Conservation (phyloP, 208 protist genomes). For the Acanthamoeba healyi region DNA sequence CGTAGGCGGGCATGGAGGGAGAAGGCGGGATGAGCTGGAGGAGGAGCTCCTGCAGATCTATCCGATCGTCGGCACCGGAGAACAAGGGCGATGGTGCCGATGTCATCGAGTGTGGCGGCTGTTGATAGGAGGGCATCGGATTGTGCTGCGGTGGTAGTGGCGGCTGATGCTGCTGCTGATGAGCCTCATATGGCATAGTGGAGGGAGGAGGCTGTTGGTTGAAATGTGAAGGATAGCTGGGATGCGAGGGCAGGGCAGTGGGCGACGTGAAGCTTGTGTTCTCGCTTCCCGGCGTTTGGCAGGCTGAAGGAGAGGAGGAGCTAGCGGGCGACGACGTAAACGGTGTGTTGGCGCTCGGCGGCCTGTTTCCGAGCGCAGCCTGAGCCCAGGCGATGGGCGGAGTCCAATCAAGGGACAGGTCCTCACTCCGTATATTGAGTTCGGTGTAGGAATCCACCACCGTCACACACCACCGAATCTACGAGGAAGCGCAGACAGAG, state of each 20-base stretch:
- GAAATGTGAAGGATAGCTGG: not conserved
- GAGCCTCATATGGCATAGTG: too few species aligned
- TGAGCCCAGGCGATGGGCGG: not conserved
- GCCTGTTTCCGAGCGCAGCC: not conserved
- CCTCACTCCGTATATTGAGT: not conserved
- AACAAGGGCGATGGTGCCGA: slow-evolving; percentile 7
- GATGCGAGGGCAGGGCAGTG: not conserved
- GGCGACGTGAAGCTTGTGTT: not conserved
- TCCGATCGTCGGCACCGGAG: slow-evolving; percentile 6
- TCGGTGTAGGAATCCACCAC: slow-evolving; percentile 41
- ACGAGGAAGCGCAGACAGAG: not conserved
- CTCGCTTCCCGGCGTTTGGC: not conserved
- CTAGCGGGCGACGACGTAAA: not conserved
- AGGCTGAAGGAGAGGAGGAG: not conserved
- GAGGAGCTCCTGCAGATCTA: slow-evolving; percentile 30
- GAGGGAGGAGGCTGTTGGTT: not conserved
- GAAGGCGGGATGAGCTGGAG: slow-evolving; percentile 30
- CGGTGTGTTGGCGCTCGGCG: not conserved
- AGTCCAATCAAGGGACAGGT: slow-evolving; percentile 6
- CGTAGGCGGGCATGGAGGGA: not conserved
- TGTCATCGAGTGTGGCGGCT: not conserved
- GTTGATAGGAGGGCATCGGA: not conserved
- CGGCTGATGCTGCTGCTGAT: not conserved
- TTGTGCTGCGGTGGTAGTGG: not conserved
- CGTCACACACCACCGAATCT: slow-evolving; percentile 48